Evolutionary conservation across 768 basidiomycete genomes (phyloP), one percentile per base, ranked within the genome.

Genomic region (Glaciozyma martinii): DNA sequence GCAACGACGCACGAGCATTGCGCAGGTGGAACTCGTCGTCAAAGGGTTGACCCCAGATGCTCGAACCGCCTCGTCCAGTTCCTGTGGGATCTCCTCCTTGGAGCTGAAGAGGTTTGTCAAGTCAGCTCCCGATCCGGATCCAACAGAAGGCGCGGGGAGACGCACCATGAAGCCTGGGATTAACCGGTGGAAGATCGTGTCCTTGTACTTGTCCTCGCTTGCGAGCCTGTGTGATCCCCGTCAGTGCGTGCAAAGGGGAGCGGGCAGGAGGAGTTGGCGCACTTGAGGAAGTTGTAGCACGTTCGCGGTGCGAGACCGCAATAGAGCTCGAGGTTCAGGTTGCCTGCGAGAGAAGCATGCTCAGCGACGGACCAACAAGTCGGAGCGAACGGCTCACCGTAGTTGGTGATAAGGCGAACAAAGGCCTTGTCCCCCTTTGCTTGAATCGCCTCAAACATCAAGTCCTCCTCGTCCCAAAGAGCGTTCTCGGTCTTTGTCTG

Each of bases 81-180:
- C 95, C 94, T 1, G 90, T 90, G 9, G 95, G 95, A 75, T 99
- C 95, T 40, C 95, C 95, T 3, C 92, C 92, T 82, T 98, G 94
- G n/a, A 92, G 84, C 91, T 92, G 65, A 3, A 25, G 53, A 33
- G n/a, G 27, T 33, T 43, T 37, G 43, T 10, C 42, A 30, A 61
- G 37, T 59, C 58, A 64, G 32, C 53, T 44, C 63, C 64, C 60
- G 62, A 68, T 43, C 42, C 19, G 42, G n/a, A n/a, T 47, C 46
- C 21, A 25, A 46, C 56, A 40, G 43, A 50, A 37, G 43, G 59
- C 3, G 62, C 56, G 23, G 44, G 43, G 9, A 21, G 3, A 21
- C 80, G 59, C 66, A 90, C 90, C 94, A 97, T 97, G 75, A 95
- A 95, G 0, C 88, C 90, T 7, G 92, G 93, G 18, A 97, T 89